Evolutionary conservation across 2,329 filamentous ascomycete genomes (phyloP), one percentile per base, ranked within the genome.

Genomic region (Parafenestella ontariensis): DNA sequence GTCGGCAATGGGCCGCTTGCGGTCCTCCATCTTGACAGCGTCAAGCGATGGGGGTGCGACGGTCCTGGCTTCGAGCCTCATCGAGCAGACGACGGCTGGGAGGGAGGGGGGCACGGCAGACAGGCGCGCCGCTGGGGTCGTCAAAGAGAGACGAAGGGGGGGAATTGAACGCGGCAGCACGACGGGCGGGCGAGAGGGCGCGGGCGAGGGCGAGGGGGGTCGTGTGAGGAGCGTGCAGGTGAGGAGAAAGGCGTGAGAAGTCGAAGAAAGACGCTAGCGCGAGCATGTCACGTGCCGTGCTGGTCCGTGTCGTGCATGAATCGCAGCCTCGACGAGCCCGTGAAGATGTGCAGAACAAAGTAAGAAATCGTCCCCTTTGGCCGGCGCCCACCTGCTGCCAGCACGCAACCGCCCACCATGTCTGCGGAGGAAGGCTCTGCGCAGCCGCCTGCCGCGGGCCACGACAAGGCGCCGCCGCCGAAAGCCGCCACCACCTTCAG

Each of bases 11-110:
- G 92, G 90, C 86, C 95, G 88, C 86, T 99, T 99, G 86, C 95
- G 92, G 83, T 98, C 95, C 85, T 99, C 95, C 94, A 98, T 99
- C 86, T 95, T 96, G 83, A 87, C 83, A 81, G 91, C 84, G 85
- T 88, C 88, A 77, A 84, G 78, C 82, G 91, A 89, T 83, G 90
- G 87, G 85, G 87, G 86, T 83, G 88, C 84, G 78, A 88, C 83
- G 79, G 87, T 85, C 76, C 84, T 83, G 68, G 86, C 85, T 81
- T 90, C 89, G 81, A 90, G 87, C 85, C 90, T 86, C 91, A 96
- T 96, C 85, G 92, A 90, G 84, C 72, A 70, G 80, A 78, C 79
- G 76, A 77, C 70, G 77, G 73, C 52, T 58, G 34, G 55, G 56
- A 43, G 51, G 46, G 61, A 52, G 61, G 51, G 55, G 54, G 62